These are phyloP conservation scores for Dactylis glomerata DNA, from an alignment of 176 grass and related monocot genomes.

Conservation along the genomic window DNA sequence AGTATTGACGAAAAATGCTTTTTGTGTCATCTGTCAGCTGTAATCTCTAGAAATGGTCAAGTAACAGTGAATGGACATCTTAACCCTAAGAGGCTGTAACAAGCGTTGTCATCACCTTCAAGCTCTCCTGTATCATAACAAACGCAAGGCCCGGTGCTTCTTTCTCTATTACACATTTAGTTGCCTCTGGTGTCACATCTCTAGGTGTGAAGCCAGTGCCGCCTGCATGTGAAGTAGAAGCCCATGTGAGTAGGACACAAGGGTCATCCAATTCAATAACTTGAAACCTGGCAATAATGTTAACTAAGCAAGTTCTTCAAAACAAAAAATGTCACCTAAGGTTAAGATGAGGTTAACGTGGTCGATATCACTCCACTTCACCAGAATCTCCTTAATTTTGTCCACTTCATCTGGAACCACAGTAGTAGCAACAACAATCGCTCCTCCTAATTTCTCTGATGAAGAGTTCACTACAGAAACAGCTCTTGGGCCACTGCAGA, in stretches of 20 bases:
- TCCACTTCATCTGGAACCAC: conserved; percentile 90
- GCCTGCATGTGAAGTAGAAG: conserved; percentile 42
- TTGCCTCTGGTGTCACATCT: conserved; percentile 90
- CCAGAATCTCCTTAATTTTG: conserved; percentile 66
- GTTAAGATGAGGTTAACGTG: conserved; percentile 81
- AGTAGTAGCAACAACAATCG: conserved; percentile 67
- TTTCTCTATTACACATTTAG: conserved; percentile 83
- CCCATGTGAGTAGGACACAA: not conserved
- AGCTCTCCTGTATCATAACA: conserved; percentile 90
- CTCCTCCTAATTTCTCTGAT: conserved; percentile 84
- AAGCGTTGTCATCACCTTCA: conserved; percentile 53
- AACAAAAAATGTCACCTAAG: conserved; percentile 39
- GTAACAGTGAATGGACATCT: not conserved
- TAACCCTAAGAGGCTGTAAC: not conserved
- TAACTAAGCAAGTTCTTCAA: not conserved
- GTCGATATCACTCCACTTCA: conserved; percentile 68
- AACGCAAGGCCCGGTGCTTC: conserved; percentile 75
- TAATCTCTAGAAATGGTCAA: not conserved
- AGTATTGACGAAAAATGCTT: not conserved
- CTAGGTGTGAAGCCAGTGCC: conserved; percentile 92
- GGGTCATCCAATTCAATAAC: not conserved
- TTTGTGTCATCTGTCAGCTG: not conserved
- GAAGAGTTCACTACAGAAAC: conserved; percentile 78
- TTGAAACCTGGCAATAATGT: conserved; percentile 25
- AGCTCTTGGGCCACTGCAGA: conserved; percentile 80